phyloP scores from a whole-genome alignment of 441 rosid species.

The Pelargonium fulgidum region DNA sequence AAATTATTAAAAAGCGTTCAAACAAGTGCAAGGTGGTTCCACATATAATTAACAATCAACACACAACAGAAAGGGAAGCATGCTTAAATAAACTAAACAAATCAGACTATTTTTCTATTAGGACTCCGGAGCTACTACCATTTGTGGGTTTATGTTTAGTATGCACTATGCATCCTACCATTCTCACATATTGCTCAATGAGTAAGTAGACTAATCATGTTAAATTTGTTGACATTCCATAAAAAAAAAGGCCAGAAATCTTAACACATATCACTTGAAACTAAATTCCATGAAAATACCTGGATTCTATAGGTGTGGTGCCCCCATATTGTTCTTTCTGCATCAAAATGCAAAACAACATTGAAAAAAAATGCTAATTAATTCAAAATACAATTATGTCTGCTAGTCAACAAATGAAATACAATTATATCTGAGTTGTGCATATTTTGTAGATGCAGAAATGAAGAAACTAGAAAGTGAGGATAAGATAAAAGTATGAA shows the following conservation, averaged over 20 bases:
- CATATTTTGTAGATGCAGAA: not conserved
- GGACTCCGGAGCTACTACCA: not conserved
- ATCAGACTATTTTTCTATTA: not conserved
- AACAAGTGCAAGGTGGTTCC: too few species aligned
- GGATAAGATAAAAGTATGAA: not conserved
- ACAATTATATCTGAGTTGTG: not conserved
- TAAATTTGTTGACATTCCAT: not conserved
- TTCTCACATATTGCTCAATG: not conserved
- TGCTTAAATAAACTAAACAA: not conserved
- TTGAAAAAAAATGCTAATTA: constrained; percentile 10
- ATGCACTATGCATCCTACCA: not conserved
- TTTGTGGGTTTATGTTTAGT: not conserved
- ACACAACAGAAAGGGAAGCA: not conserved
- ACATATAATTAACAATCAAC: not conserved
- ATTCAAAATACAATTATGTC: not conserved
- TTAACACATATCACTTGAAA: not conserved
- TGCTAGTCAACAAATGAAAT: not conserved
- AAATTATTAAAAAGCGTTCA: not conserved
- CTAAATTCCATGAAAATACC: constrained; percentile 33
- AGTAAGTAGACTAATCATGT: not conserved
- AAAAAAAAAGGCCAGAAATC: not conserved
- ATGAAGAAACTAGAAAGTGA: not conserved
- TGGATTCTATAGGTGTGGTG: constrained; percentile 26
- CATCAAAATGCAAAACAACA: constrained; percentile 20
- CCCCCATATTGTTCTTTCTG: constrained; percentile 23